Base-by-base conservation (phyloP, 176 grass and related monocot genomes). In the Ensete glaucum region DNA sequence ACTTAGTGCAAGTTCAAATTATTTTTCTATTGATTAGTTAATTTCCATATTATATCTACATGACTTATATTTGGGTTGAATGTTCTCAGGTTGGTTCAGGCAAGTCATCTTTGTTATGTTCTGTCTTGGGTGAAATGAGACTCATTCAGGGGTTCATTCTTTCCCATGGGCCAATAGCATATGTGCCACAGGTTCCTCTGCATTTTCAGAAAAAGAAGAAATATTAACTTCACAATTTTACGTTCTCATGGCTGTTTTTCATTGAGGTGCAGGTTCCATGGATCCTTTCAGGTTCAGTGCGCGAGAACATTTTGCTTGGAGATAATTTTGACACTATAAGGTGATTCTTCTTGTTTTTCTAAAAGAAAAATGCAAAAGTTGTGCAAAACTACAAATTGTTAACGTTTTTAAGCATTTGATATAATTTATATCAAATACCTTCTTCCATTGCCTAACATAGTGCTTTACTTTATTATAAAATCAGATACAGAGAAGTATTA, bases 291-390 rank as follows among this genome's bases (percentile, higher is more conserved):
- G 93, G 93, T 77, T 88, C 90, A 69, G 27, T 90, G 75, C 85
- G 85, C 34, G 87, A 93, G 63, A 97, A 97, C 81, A 88, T 97
- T 88, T 88, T 97, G 82, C 76, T 97, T 80, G 93, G 90, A 76
- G 85, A 89, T 77, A 79, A 89, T 76, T 90, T 88, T 72, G 81
- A 97, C 67, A 19, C 85, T 76, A 81, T 22, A 81, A 93, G 93
- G 93, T 93, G 72, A 73, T 24, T 67, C 65, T 64, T 63, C 8
- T 14, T 76, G 25, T 51, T 64, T 16, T 9, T 22, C 2, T 6
- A 16, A 50, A 34, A 66, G 48, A 20, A 17, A 8, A 27, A 2
- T 50, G 34, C 34, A 43, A 43, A 43, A 0, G 0, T 43, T 43
- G 34, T 43, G 34, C 3, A 43, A 43, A 43, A 43, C 34, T 43